Percentiles rank a stretch among this genome's conserved stretches.
Conservation (phyloP, 495 filamentous ascomycete genomes). For the Thermothielavioides terrestris region DNA sequence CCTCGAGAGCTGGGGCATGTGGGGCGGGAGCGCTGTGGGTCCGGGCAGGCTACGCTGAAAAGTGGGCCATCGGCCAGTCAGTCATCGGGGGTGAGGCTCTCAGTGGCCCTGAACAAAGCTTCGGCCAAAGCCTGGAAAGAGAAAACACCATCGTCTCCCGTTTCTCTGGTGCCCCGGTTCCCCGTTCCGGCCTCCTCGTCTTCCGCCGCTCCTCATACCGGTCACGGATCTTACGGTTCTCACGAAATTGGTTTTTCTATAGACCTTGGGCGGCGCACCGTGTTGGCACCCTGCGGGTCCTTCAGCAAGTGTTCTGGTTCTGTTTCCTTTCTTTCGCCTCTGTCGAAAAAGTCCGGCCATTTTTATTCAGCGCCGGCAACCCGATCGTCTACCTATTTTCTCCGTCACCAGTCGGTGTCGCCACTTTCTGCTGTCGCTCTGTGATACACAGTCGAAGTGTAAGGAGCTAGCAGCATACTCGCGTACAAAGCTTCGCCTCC, state of each 20-base stretch:
- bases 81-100: background rate
- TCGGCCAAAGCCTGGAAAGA: background rate
- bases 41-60: background rate
- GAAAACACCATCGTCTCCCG: background rate
- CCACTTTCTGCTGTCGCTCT: background rate
- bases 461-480: background rate
- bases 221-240: background rate
- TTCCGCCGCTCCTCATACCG: background rate
- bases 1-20: too few relatives aligned
- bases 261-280: background rate
- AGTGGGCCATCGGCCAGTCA: slow-evolving; percentile 9
- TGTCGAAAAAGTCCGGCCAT: slow-evolving; percentile 24
- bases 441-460: background rate
- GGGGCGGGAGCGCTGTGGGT: too few relatives aligned
- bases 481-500: background rate
- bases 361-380: slow-evolving; percentile 30
- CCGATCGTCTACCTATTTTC: background rate
- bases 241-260: background rate
- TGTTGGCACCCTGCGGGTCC: background rate
- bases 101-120: background rate
- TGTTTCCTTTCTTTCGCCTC: background rate
- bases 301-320: background rate
- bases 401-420: background rate
- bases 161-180: background rate
- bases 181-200: background rate